Evolutionary conservation across 805 yeast genomes (phyloP).

Genomic region (Wickerhamomyces canadensis): DNA sequence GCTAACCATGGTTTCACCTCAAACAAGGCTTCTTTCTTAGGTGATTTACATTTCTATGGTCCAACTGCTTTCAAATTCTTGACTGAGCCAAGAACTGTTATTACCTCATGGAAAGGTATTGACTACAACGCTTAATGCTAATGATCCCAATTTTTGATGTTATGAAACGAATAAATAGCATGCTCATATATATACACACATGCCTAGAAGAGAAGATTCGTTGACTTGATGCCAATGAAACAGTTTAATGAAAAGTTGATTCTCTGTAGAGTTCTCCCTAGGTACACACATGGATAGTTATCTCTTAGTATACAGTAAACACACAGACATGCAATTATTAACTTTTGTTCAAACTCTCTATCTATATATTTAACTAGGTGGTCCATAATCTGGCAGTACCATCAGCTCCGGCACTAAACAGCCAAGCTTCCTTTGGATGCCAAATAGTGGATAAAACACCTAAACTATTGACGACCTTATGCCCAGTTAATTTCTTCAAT

Average conservation of each 20-base stretch:
- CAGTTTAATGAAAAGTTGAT: too few species aligned
- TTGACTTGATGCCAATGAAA: background rate
- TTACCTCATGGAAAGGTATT: constrained; percentile 53
- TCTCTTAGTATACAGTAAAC: background rate
- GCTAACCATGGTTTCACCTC: constrained; percentile 83
- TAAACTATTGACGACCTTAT: constrained; percentile 67
- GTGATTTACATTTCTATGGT: constrained; percentile 79
- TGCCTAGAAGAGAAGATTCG: too few species aligned
- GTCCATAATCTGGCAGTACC: constrained; percentile 96
- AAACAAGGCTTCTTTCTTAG: constrained; percentile 69
- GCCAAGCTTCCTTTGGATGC: constrained; percentile 99
- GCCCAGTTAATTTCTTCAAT: constrained; percentile 89
- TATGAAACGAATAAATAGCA: background rate
- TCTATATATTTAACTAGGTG: too few species aligned
- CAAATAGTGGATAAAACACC: constrained; percentile 87
- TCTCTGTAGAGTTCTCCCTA: too few species aligned
- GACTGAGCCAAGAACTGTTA: constrained; percentile 74
- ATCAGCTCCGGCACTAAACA: constrained; percentile 96
- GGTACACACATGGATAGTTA: too few species aligned
- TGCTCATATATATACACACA: too few species aligned
- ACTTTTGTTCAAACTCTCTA: constrained; percentile 4
- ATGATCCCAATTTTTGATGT: background rate
- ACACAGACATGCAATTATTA: background rate
- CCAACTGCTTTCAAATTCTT: constrained; percentile 66
- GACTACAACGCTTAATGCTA: constrained; percentile 6